Evolutionary conservation across 805 yeast species (phyloP), one percentile per base, ranked within the genome.

Genomic region (Monosporozyma siamensis): DNA sequence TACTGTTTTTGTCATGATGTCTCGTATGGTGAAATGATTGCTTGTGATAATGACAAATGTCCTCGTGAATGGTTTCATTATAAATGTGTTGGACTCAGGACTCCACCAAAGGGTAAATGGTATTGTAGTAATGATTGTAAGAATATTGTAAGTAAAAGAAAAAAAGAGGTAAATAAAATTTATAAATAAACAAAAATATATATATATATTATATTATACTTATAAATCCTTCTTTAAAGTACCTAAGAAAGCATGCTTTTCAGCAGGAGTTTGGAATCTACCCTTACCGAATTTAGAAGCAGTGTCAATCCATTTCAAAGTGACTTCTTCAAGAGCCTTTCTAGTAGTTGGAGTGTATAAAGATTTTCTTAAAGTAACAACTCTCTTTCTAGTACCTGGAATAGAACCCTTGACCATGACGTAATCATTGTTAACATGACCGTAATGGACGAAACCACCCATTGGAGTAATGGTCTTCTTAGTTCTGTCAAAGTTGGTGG

Each of bases 251-350:
- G 98, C 95, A 69, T 82, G 88, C 89, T 94, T 94, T 82, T 92
- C 99, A 72, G 97, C 97, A 66, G 97, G 95, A 68, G 99, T 92
- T 80, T 92, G 99, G 97, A 92, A 92, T 83, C 98, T 92, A 81
- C 98, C 98, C 87, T 92, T 94, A 84, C 99, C 99, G 89, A 92
- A 92, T 77, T 90, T 89, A 68, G 98, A 92, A 70, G 99, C 95
- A 65, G 99, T 92, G 74, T 92, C 99, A 71, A 92, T 92, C 98
- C 97, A 92, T 78, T 92, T 92, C 75, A 92, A 85, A 81, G 75
- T 78, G 61, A 90, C 95, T 75, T 87, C 72, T 81, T 92, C 99
- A 63, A 83, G 70, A 64, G 97, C 97, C 76, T 80, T 83, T 82
- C 98, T 92, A 65, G 94, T 84, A 63, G 96, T 88, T 82, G 89